These are phyloP conservation scores for Penicillium chermesinum DNA, from an alignment of 495 filamentous ascomycete genomes.

Conservation along the genomic window DNA sequence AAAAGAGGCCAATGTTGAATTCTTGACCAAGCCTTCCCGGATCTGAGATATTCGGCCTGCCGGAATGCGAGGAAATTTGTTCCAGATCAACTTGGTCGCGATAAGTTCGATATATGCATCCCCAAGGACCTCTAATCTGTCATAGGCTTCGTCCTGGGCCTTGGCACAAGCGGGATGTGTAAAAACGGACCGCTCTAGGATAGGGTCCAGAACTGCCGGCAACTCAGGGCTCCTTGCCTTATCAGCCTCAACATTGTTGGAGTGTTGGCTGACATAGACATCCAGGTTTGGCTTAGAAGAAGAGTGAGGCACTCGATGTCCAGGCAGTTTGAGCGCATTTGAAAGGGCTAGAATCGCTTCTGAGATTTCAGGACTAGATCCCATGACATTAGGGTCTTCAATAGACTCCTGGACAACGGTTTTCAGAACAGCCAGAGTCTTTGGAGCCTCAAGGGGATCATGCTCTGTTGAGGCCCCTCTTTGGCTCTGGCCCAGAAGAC, in stretches of 20 bases:
- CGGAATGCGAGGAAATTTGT: constrained; percentile 53
- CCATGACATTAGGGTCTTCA: constrained; percentile 6
- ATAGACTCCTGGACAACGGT: constrained; percentile 18
- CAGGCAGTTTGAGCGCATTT: constrained; percentile 14
- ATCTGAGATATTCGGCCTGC: constrained; percentile 60
- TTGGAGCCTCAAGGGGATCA: background rate
- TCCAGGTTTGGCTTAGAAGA: background rate
- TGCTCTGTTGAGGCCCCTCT: background rate
- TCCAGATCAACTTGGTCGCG: constrained; percentile 58
- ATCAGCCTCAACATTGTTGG: background rate
- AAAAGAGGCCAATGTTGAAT: constrained; percentile 65
- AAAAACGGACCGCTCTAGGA: constrained; percentile 58
- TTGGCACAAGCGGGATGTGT: constrained; percentile 54
- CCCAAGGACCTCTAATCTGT: constrained; percentile 69
- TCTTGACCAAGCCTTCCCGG: constrained; percentile 68
- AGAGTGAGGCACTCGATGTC: background rate
- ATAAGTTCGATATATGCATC: constrained; percentile 71
- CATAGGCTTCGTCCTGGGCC: constrained; percentile 45
- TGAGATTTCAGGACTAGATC: constrained; percentile 19
- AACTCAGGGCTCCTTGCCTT: constrained; percentile 38
- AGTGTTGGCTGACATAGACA: background rate
- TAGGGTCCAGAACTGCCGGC: constrained; percentile 52
- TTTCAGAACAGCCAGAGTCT: constrained; percentile 6
- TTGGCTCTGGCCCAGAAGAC: too few relatives aligned
- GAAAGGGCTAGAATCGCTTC: constrained; percentile 20